Evolutionary conservation across 208 protist species (phyloP).

Genomic region (Wallacemonas sp.): DNA sequence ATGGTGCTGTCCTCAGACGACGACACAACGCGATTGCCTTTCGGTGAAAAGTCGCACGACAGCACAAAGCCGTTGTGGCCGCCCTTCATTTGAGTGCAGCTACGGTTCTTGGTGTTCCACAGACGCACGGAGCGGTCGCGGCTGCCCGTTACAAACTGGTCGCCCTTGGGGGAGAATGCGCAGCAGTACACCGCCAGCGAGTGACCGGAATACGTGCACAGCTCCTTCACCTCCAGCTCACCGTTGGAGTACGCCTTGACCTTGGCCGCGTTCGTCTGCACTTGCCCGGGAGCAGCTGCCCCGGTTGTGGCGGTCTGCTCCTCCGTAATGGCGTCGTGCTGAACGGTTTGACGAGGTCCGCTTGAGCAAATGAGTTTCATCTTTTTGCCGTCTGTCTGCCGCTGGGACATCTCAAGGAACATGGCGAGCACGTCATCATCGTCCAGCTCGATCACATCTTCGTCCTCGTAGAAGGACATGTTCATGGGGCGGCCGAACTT

Average conservation of each 20-base stretch:
- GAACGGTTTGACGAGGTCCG: conserved; percentile 17
- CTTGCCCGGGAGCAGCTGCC: background rate
- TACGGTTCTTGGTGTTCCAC: conserved; percentile 65
- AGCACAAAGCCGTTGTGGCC: conserved; percentile 90
- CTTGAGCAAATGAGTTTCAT: conserved; percentile 73
- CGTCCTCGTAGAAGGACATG: conserved; percentile 79
- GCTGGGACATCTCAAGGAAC: conserved; percentile 70
- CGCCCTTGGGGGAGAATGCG: conserved; percentile 71
- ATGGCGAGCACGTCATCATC: conserved; percentile 85
- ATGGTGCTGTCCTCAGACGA: conserved; percentile 75
- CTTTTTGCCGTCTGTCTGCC: conserved; percentile 53
- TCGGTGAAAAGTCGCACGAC: conserved; percentile 87
- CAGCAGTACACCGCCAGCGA: conserved; percentile 82
- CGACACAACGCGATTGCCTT: conserved; percentile 76
- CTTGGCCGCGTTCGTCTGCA: conserved; percentile 13
- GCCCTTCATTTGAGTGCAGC: conserved; percentile 75
- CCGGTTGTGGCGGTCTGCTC: background rate
- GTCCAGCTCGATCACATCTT: conserved; percentile 81
- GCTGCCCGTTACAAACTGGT: conserved; percentile 73
- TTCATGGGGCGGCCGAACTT: conserved; percentile 74
- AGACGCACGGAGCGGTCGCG: conserved; percentile 81
- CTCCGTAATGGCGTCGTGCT: conserved; percentile 55
- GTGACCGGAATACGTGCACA: conserved; percentile 62
- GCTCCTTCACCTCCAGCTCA: conserved; percentile 51
- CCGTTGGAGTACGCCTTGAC: conserved; percentile 62